Conservation (phyloP, 768 basidiomycete species). For the Tephrocybe sp. region DNA sequence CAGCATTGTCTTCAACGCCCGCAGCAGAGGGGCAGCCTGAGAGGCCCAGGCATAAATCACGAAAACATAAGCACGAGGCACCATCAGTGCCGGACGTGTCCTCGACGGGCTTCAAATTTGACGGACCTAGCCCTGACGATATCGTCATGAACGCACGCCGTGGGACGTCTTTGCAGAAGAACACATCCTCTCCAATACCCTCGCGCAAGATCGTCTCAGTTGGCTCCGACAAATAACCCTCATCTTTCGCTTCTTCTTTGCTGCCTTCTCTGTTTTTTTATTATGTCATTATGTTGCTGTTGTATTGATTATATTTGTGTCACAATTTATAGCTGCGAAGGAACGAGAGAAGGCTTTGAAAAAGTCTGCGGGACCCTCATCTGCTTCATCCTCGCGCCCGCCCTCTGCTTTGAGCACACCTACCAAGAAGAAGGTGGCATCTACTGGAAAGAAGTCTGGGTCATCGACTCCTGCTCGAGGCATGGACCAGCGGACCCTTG, state of each 20-base stretch:
- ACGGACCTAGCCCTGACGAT: slow-evolving; percentile 91
- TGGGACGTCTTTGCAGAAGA: slow-evolving; percentile 58
- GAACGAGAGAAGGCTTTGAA: slow-evolving; percentile 79
- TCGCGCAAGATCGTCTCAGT: slow-evolving; percentile 23
- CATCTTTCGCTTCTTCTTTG: slow-evolving; percentile 18
- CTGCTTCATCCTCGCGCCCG: slow-evolving; percentile 46
- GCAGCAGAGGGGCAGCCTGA: slow-evolving; percentile 17
- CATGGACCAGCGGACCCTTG: slow-evolving; percentile 61
- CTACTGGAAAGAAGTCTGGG: slow-evolving; percentile 35
- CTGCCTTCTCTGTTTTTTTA: slow-evolving; percentile 18
- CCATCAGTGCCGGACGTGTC: slow-evolving; percentile 35
- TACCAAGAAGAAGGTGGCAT: slow-evolving; percentile 42
- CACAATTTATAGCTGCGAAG: slow-evolving; percentile 65
- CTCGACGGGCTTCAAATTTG: slow-evolving; percentile 60
- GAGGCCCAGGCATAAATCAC: slow-evolving; percentile 23
- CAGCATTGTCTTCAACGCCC: slow-evolving; percentile 11
- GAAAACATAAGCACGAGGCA: slow-evolving; percentile 22
- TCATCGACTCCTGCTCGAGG: slow-evolving; percentile 42
- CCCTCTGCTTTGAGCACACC: slow-evolving; percentile 44
- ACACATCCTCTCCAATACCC: slow-evolving; percentile 16
- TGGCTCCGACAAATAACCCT: slow-evolving; percentile 20
- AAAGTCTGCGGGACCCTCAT: slow-evolving; percentile 34
- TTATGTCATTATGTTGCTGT: slow-evolving; percentile 24
- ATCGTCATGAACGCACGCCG: slow-evolving; percentile 78
- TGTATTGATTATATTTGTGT: slow-evolving; percentile 39